Conservation (phyloP, 2,329 filamentous ascomycete genomes). For the Trichoderma endophyticum region DNA sequence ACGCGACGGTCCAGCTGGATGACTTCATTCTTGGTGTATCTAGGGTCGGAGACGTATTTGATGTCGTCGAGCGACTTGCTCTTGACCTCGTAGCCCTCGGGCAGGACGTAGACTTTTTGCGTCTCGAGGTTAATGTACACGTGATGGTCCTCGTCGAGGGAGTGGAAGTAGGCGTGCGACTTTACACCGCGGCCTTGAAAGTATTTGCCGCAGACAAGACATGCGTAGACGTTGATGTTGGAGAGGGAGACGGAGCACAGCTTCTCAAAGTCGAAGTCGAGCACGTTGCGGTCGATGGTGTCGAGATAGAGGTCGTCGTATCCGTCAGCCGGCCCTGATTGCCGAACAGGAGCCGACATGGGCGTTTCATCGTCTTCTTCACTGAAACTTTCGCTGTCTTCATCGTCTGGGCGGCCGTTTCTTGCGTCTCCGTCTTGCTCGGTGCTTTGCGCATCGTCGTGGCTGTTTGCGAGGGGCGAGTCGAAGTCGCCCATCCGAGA, state of each 20-base stretch:
- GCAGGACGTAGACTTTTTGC: slow-evolving; percentile 85
- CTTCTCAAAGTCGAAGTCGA: slow-evolving; percentile 99
- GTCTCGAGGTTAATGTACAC: slow-evolving; percentile 98
- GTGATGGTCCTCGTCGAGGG: slow-evolving; percentile 91
- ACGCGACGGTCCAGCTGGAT: slow-evolving; percentile 68
- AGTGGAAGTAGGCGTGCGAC: slow-evolving; percentile 96
- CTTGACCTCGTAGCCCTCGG: slow-evolving; percentile 94
- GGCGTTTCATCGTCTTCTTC: slow-evolving; percentile 40
- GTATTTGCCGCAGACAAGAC: slow-evolving; percentile 96
- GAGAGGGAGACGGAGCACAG: slow-evolving; percentile 92
- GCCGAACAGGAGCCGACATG: slow-evolving; percentile 55
- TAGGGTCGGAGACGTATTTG: slow-evolving; percentile 94
- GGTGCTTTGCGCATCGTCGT: slow-evolving; percentile 35
- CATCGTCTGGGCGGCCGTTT: slow-evolving; percentile 26
- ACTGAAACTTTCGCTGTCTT: slow-evolving; percentile 35
- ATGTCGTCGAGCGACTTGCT: slow-evolving; percentile 96
- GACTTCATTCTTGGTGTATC: slow-evolving; percentile 77
- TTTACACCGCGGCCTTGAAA: slow-evolving; percentile 91
- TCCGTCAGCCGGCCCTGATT: slow-evolving; percentile 76
- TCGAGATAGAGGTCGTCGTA: slow-evolving; percentile 97
- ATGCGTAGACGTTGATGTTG: slow-evolving; percentile 98
- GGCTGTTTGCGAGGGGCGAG: slow-evolving; percentile 36
- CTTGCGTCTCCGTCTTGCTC: slow-evolving; percentile 24
- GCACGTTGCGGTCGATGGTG: slow-evolving; percentile 86
- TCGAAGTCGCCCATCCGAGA: slow-evolving; percentile 50